Evolutionary conservation across 805 yeast species (phyloP).

Genomic region (Peterozyma toletana): DNA sequence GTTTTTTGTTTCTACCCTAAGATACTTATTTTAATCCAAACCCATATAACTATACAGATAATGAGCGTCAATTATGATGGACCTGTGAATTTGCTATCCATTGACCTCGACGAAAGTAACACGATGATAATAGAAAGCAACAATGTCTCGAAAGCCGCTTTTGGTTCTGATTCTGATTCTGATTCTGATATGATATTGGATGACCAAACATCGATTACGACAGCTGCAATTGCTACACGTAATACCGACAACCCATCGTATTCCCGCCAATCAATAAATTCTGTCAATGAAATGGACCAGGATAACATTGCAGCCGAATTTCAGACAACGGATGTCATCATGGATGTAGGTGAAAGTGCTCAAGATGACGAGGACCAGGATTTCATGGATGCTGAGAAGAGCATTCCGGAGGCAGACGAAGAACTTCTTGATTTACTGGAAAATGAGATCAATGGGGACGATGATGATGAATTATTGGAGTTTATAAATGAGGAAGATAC

Average conservation of each 20-base stretch:
- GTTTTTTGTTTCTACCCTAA: too few species aligned
- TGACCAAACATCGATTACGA: neutral
- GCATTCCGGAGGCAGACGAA: constrained; percentile 4
- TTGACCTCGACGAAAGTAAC: too few species aligned
- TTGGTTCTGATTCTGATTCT: neutral
- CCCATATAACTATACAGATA: too few species aligned
- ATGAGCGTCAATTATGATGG: too few species aligned
- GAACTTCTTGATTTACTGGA: constrained; percentile 31
- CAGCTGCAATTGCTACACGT: neutral
- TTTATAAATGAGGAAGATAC: neutral
- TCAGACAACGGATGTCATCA: neutral
- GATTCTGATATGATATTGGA: constrained; percentile 3
- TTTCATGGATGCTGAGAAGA: neutral
- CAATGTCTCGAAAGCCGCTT: too few species aligned
- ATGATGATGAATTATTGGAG: constrained; percentile 11
- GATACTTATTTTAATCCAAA: too few species aligned
- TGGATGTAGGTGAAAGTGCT: constrained; percentile 1
- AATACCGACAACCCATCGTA: neutral
- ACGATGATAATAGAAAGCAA: too few species aligned
- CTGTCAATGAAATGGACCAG: neutral
- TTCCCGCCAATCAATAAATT: too few species aligned
- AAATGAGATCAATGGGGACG: constrained; percentile 23
- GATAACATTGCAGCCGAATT: neutral
- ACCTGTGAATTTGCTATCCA: too few species aligned
- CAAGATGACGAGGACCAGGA: neutral